Base-by-base conservation (phyloP, 768 basidiomycete species). In the Termitomyces sp. region DNA sequence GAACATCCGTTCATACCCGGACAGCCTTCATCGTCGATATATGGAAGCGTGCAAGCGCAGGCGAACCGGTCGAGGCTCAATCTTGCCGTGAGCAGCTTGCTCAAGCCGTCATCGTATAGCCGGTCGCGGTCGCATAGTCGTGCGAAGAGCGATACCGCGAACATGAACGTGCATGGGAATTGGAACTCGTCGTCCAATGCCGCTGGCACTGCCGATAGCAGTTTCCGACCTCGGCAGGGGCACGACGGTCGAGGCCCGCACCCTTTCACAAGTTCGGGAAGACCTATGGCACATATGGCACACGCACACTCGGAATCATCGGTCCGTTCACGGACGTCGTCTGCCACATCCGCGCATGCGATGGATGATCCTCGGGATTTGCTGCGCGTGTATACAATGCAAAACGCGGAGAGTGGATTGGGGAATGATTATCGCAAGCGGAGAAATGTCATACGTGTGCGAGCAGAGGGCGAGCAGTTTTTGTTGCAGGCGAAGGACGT, bases 391-490 rank as follows among this genome's bases (percentile, higher is more conserved):
- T 98, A 97, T 68, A 86, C 91, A 22, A 76, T 98, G 71, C 93
- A 96, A 70, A 73, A 89, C 64, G 93, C 94, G 7, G 95, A 98
- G 78, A 93, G 92, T 60, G 97, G 97, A 22, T 71, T 99, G 39
- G 97, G 93, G 34, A 94, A 91, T 59, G 97, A 99, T 71, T 99
- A 99, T 73, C 39, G 85, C 63, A 98, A 98, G 80, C 79, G 95
- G 62, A 89, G 85, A 77, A 91, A 98, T 70, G 96, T 98, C 47
- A 94, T 98, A 36, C 81, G 97, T 22, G 84, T 98, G 31, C 75
- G 96, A 58, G 76, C 94, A 63, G 94, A 97, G 70, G 97, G 96
- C 13, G 93, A 98, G 76, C 97, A 99, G 75, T 99, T 99, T 73
- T 76, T 99, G 65, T 66, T 99, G 65, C 96, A 99, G 73, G 91